Conservation (phyloP, 164 flowering plant genomes). For the Berberis thunbergii region DNA sequence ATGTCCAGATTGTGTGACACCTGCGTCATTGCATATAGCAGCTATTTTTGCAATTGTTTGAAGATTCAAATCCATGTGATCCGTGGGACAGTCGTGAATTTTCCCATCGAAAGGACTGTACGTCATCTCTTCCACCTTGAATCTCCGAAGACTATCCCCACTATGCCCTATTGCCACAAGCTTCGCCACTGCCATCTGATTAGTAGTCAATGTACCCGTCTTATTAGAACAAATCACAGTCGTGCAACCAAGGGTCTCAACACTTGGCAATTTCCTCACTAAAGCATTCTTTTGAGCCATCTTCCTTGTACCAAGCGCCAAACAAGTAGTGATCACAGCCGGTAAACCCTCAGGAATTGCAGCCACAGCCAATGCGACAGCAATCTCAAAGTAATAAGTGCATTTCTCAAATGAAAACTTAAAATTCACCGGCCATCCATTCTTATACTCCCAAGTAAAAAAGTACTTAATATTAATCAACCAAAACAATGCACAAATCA, state of each 20-base stretch:
- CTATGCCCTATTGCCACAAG: conserved; percentile 55
- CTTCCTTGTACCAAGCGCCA: neutral
- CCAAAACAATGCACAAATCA: neutral
- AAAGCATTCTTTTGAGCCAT: conserved; percentile 3
- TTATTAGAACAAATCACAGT: conserved; percentile 1
- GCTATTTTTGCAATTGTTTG: conserved; percentile 69
- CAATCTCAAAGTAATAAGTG: neutral
- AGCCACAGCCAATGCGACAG: neutral
- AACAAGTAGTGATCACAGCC: neutral
- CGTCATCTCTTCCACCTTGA: conserved; percentile 63
- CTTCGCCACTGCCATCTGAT: conserved; percentile 14
- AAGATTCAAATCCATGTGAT: conserved; percentile 64
- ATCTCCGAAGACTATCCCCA: conserved; percentile 21
- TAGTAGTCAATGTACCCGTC: conserved; percentile 1
- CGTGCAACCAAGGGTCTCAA: neutral
- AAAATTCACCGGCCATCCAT: neutral
- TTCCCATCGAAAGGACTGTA: conserved; percentile 65
- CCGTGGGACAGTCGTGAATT: conserved; percentile 54
- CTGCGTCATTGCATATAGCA: conserved; percentile 74
- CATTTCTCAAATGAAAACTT: conserved; percentile 1
- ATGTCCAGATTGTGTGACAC: conserved; percentile 6
- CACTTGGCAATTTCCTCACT: neutral
- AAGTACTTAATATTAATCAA: neutral
- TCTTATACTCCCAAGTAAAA: neutral
- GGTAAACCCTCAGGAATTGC: neutral